phyloP scores from a whole-genome alignment of 176 grass and related monocot genomes.

The Juncus inflexus region DNA sequence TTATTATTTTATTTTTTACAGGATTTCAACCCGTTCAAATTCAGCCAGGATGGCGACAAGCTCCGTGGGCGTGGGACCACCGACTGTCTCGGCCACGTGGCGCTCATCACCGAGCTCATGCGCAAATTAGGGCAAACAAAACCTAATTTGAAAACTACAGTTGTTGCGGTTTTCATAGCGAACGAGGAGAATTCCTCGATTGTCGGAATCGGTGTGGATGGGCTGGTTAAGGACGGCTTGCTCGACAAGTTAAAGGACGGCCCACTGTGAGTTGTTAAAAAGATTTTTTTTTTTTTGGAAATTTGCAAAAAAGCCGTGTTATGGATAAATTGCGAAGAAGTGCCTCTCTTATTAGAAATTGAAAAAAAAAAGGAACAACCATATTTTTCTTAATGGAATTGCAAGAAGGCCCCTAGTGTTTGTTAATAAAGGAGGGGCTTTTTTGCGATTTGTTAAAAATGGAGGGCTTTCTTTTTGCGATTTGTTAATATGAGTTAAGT shows the following conservation, averaged over 20 bases:
- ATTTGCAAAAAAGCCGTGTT: too few relatives aligned
- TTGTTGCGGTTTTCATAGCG: constrained; percentile 82
- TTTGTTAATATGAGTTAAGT: too few relatives aligned
- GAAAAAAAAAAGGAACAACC: too few relatives aligned
- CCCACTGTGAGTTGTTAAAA: constrained; percentile 57
- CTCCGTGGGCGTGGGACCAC: constrained; percentile 79
- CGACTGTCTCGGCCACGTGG: constrained; percentile 87
- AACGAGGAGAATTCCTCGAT: constrained; percentile 91
- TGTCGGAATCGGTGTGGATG: constrained; percentile 62
- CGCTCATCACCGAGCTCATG: constrained; percentile 87
- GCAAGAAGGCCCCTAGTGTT: too few relatives aligned
- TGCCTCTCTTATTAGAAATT: too few relatives aligned
- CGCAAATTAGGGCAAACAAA: constrained; percentile 59
- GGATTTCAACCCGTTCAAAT: constrained; percentile 83
- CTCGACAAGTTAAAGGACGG: constrained; percentile 74
- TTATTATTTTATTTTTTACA: constrained; percentile 20
- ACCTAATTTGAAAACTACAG: constrained; percentile 62
- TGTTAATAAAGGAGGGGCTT: too few relatives aligned
- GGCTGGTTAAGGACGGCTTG: constrained; percentile 72
- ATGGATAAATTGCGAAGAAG: too few relatives aligned
- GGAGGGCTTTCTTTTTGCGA: too few relatives aligned
- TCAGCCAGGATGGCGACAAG: constrained; percentile 73
- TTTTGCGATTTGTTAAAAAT: too few relatives aligned
- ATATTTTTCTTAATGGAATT: too few relatives aligned
- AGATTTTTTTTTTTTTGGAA: background rate